These are phyloP conservation scores for Nitzschia palea DNA, from an alignment of 108 stramenopile species.

Conservation along the genomic window DNA sequence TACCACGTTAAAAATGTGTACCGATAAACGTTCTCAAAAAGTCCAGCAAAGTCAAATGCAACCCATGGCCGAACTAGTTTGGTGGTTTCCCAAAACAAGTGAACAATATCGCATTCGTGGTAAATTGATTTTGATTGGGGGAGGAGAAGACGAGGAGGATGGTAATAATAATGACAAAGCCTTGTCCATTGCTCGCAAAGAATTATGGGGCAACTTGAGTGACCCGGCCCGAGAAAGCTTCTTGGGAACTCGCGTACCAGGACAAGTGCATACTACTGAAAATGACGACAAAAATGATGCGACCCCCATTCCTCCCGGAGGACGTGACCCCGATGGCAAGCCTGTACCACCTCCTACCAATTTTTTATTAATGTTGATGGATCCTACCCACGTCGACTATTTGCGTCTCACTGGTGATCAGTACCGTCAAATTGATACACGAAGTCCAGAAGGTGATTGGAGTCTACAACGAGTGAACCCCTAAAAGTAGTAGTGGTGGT, in stretches of 20 bases:
- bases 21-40: conserved; percentile 76
- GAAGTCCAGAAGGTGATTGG: conserved; percentile 8
- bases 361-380: conserved; percentile 80
- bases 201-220: conserved; percentile 80
- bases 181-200: conserved; percentile 52
- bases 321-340: conserved; percentile 72
- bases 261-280: conserved; percentile 43
- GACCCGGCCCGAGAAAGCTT: conserved; percentile 83
- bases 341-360: conserved; percentile 70
- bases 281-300: background rate
- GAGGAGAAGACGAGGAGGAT: conserved; percentile 12
- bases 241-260: conserved; percentile 41
- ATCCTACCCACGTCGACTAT: conserved; percentile 74
- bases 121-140: conserved; percentile 50
- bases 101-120: conserved; percentile 90
- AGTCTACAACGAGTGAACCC: conserved; percentile 37
- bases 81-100: conserved; percentile 86
- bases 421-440: conserved; percentile 70
- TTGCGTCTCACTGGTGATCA: conserved; percentile 74
- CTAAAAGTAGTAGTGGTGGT: too few species aligned
- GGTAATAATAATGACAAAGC: conserved; percentile 29
- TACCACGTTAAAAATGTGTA: conserved; percentile 76
- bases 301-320: conserved; percentile 47
- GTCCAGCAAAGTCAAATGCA: conserved; percentile 32
- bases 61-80: conserved; percentile 69